Evolutionary conservation across 495 filamentous ascomycete genomes (phyloP).

Genomic region (Hypoxylon fragiforme): DNA sequence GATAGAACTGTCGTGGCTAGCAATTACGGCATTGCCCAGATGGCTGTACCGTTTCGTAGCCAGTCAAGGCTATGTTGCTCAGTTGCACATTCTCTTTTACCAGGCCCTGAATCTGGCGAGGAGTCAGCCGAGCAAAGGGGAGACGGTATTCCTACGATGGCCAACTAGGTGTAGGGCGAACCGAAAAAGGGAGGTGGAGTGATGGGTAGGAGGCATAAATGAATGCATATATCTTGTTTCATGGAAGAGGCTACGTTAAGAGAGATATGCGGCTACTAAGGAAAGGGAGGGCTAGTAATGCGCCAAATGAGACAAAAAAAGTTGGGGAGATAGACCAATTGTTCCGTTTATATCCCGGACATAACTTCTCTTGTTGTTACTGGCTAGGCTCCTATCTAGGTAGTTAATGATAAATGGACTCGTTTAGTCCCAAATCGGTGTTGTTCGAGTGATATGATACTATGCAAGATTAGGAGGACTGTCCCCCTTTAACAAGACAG

Average conservation of each 20-base stretch:
- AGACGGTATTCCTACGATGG: not conserved
- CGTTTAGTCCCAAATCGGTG: slow-evolving; percentile 1
- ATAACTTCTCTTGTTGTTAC: slow-evolving; percentile 18
- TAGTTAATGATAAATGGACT: slow-evolving; percentile 17
- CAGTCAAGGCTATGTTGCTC: slow-evolving; percentile 1
- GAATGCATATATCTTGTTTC: slow-evolving; percentile 29
- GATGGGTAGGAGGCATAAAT: not conserved
- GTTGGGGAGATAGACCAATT: slow-evolving; percentile 18
- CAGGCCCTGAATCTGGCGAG: slow-evolving; percentile 4
- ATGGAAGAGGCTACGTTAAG: not conserved
- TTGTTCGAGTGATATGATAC: not conserved
- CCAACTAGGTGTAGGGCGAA: slow-evolving; percentile 1
- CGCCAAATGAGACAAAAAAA: slow-evolving; percentile 8
- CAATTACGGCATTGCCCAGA: slow-evolving; percentile 9
- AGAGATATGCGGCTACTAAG: slow-evolving; percentile 4
- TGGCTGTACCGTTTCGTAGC: not conserved
- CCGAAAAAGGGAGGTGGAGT: slow-evolving; percentile 9
- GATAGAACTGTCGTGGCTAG: slow-evolving; percentile 23
- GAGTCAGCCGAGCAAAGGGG: not conserved
- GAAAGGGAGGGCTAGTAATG: slow-evolving; percentile 16
- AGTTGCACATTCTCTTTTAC: slow-evolving; percentile 4
- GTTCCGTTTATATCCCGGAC: slow-evolving; percentile 22
- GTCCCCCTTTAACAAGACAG: too few relatives aligned
- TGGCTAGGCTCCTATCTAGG: slow-evolving; percentile 5
- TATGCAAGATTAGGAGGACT: too few relatives aligned